Conservation (phyloP, 2,329 filamentous ascomycete species). For the Microcyclospora tardicrescens region DNA sequence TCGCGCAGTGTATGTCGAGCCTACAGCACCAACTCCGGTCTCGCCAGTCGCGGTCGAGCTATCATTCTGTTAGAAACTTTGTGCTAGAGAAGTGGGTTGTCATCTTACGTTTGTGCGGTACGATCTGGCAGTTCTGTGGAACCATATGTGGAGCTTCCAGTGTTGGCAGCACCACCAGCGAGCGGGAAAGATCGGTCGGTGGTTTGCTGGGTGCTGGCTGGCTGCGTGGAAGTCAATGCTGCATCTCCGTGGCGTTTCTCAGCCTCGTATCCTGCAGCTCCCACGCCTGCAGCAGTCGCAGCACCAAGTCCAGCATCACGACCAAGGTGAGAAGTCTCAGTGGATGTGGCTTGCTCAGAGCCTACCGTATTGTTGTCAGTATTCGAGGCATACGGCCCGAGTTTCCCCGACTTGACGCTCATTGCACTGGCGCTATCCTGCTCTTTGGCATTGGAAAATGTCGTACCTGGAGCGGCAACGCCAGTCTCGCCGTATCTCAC, state of each 20-base stretch:
- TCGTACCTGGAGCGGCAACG: constrained; percentile 1
- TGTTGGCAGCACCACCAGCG: constrained; percentile 19
- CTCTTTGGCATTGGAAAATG: background rate
- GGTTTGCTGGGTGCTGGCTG: constrained; percentile 26
- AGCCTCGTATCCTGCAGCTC: constrained; percentile 1
- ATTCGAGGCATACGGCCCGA: constrained; percentile 5
- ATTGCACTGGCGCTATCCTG: constrained; percentile 2
- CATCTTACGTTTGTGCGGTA: no score
- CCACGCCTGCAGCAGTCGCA: constrained; percentile 2
- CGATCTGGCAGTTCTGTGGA: no score
- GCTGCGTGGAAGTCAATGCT: background rate
- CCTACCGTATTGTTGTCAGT: constrained; percentile 8
- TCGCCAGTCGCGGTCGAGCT: no score
- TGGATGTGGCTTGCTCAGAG: background rate
- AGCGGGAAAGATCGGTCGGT: constrained; percentile 20
- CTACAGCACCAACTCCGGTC: no score
- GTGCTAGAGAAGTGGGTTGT: no score
- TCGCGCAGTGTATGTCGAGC: constrained; percentile 1
- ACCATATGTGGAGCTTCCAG: background rate
- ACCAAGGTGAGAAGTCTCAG: background rate
- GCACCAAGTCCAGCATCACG: constrained; percentile 2
- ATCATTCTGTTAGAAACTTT: no score
- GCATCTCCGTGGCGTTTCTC: constrained; percentile 1
- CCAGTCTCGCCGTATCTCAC: constrained; percentile 6
- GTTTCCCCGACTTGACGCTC: constrained; percentile 5